These are phyloP conservation scores for Lepidium aucheri DNA, from an alignment of 345 rosid species.

Conservation along the genomic window DNA sequence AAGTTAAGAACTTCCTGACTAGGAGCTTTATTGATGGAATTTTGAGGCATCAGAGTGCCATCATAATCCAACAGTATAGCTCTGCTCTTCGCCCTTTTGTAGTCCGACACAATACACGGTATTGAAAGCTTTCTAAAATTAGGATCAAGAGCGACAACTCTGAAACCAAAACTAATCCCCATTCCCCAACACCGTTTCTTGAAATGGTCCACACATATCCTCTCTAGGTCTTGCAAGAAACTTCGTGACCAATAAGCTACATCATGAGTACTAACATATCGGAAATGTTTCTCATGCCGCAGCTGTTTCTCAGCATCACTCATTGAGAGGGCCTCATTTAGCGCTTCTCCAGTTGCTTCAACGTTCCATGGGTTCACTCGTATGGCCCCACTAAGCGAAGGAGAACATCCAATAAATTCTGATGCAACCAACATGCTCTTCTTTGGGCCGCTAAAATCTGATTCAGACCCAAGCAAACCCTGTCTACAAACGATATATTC, in stretches of 20 bases:
- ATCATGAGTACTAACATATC: conserved; percentile 34
- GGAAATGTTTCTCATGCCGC: conserved; percentile 91
- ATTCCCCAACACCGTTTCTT: conserved; percentile 37
- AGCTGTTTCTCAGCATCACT: conserved; percentile 33
- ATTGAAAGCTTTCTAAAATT: conserved; percentile 35
- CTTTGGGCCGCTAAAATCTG: conserved; percentile 31
- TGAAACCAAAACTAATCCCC: conserved; percentile 34
- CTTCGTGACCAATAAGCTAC: conserved; percentile 35
- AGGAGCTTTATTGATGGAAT: conserved; percentile 33
- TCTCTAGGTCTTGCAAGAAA: conserved; percentile 35
- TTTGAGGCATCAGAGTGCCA: conserved; percentile 36
- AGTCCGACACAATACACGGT: conserved; percentile 34
- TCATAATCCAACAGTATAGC: conserved; percentile 34
- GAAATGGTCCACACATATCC: conserved; percentile 36
- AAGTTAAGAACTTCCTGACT: conserved; percentile 31
- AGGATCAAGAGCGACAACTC: conserved; percentile 35
- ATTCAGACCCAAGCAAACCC: conserved; percentile 30
- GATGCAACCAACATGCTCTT: conserved; percentile 38
- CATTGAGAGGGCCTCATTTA: conserved; percentile 31
- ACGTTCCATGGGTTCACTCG: conserved; percentile 38
- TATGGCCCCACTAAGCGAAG: conserved; percentile 35
- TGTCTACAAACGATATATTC: conserved; percentile 33
- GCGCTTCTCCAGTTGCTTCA: conserved; percentile 32
- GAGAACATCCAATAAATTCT: conserved; percentile 35
- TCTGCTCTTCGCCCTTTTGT: conserved; percentile 33